Evolutionary conservation across 78 protist species (phyloP).

Genomic region (Isochrysis galbana): DNA sequence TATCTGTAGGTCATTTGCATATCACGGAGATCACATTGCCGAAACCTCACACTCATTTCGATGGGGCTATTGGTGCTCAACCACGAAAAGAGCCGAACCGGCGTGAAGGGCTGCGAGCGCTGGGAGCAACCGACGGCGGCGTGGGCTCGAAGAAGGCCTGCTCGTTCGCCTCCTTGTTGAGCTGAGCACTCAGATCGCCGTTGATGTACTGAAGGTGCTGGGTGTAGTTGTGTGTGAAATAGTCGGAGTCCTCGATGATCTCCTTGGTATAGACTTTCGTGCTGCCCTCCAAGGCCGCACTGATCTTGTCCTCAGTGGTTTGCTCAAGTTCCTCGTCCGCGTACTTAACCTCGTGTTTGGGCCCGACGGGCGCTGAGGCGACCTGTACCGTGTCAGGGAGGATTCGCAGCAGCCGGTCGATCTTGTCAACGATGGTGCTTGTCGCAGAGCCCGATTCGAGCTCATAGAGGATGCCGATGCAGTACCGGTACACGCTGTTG

Average conservation of each 20-base stretch:
- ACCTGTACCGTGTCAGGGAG: not conserved
- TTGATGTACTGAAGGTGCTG: not conserved
- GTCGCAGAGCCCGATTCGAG: not conserved
- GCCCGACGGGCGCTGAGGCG: not conserved
- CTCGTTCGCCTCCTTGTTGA: not conserved
- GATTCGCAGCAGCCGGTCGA: not conserved
- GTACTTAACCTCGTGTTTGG: not conserved
- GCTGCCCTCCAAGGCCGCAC: not conserved
- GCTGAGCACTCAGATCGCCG: not conserved
- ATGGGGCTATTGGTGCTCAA: no score
- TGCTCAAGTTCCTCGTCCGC: not conserved
- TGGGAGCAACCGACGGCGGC: not conserved
- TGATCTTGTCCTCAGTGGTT: not conserved
- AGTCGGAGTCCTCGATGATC: not conserved
- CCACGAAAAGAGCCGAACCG: no score
- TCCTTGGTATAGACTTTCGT: not conserved
- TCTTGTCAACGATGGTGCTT: not conserved
- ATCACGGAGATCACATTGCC: no score
- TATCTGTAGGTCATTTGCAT: no score
- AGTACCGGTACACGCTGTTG: not conserved
- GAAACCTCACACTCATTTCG: no score
- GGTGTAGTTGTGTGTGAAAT: not conserved
- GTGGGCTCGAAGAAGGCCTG: not conserved
- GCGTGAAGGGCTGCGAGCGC: not conserved
- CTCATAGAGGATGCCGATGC: not conserved